phyloP scores from a whole-genome alignment of 2,329 filamentous ascomycete genomes.

The Chaetoscypha palmicola region DNA sequence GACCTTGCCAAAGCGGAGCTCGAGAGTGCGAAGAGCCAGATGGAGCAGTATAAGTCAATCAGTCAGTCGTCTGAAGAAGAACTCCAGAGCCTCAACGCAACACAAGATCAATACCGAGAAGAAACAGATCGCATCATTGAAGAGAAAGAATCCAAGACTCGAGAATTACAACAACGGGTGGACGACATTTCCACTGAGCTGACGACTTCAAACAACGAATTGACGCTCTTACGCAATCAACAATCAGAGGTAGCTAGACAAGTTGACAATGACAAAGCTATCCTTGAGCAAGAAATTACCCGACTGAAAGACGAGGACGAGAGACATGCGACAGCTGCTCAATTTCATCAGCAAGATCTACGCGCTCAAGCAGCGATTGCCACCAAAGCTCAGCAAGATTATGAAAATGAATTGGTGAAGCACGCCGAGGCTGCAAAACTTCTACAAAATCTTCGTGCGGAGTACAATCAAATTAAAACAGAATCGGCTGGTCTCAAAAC shows the following conservation, averaged over 20 bases:
- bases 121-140: conserved; percentile 71
- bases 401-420: conserved; percentile 89
- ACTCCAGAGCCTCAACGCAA: conserved; percentile 68
- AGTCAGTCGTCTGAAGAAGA: conserved; percentile 84
- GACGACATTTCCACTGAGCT: conserved; percentile 81
- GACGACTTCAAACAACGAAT: conserved; percentile 70
- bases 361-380: conserved; percentile 92
- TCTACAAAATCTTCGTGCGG: conserved; percentile 68
- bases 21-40: conserved; percentile 71
- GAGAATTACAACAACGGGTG: conserved; percentile 74
- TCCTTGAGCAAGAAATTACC: conserved; percentile 69
- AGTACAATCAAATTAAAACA: conserved; percentile 76
- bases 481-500: conserved; percentile 67
- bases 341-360: conserved; percentile 84
- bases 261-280: conserved; percentile 75
- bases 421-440: conserved; percentile 91
- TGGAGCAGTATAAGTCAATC: conserved; percentile 82
- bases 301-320: conserved; percentile 80
- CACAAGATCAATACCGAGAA: conserved; percentile 80
- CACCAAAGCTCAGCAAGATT: conserved; percentile 86
- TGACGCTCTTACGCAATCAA: conserved; percentile 71
- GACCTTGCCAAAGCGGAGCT: conserved; percentile 75
- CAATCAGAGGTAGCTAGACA: conserved; percentile 66
- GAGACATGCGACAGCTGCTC: conserved; percentile 68
- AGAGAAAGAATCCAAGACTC: conserved; percentile 72